phyloP scores from a whole-genome alignment of 352 stramenopile genomes.

The Phytophthora pistaciae region DNA sequence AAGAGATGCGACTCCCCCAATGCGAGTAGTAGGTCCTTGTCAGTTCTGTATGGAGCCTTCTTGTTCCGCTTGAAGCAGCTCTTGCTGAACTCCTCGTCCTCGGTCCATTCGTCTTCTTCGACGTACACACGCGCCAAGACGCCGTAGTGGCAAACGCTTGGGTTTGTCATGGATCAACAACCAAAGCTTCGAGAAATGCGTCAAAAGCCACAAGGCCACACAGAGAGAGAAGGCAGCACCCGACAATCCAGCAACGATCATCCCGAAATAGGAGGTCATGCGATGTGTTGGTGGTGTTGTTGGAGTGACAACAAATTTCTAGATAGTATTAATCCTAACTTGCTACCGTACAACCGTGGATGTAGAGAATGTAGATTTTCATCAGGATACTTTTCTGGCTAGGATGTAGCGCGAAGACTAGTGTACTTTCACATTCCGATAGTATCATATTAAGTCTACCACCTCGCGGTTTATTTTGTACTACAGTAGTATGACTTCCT shows the following conservation, averaged over 20 bases:
- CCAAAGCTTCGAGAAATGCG: neutral
- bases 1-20: constrained; percentile 33
- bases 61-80: constrained; percentile 34
- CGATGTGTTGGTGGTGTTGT: constrained; percentile 1
- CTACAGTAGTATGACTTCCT: too few relatives aligned
- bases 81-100: constrained; percentile 30
- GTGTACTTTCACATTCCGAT: too few relatives aligned
- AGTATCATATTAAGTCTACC: too few relatives aligned
- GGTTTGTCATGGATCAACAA: constrained; percentile 13
- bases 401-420: too few relatives aligned
- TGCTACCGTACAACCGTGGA: too few relatives aligned
- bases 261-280: constrained; percentile 22
- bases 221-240: neutral
- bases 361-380: too few relatives aligned
- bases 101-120: constrained; percentile 30
- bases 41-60: constrained; percentile 25
- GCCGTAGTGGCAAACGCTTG: constrained; percentile 29
- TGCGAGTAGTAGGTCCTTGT: constrained; percentile 40
- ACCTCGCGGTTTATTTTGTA: too few relatives aligned
- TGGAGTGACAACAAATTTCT: too few relatives aligned
- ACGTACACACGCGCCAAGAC: constrained; percentile 33
- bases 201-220: neutral
- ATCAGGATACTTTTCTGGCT: too few relatives aligned
- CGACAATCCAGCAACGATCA: neutral
- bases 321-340: too few relatives aligned